Evolutionary conservation across 2,329 filamentous ascomycete genomes (phyloP).

Genomic region (Bertia moriformis): DNA sequence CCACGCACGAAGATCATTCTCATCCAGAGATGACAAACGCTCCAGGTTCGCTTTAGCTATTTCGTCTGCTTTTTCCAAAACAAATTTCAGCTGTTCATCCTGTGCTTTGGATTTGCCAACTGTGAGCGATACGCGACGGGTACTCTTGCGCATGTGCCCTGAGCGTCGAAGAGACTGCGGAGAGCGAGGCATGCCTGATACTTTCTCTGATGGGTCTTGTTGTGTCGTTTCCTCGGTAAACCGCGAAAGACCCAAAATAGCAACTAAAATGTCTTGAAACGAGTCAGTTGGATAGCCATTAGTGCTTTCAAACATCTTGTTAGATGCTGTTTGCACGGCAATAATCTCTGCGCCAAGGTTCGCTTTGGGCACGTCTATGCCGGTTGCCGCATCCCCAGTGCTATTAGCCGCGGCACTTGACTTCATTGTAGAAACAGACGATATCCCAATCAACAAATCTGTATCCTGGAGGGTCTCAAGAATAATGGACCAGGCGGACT

Average conservation of each 20-base stretch:
- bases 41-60: slow-evolving; percentile 61
- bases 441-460: slow-evolving; percentile 55
- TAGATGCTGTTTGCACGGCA: slow-evolving; percentile 77
- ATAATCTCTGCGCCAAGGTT: slow-evolving; percentile 71
- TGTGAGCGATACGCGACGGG: slow-evolving; percentile 12
- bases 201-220: slow-evolving; percentile 11
- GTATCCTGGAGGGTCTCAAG: slow-evolving; percentile 86
- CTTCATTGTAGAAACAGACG: slow-evolving; percentile 27
- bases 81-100: slow-evolving; percentile 50
- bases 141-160: slow-evolving; percentile 15
- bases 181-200: slow-evolving; percentile 14
- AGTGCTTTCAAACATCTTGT: slow-evolving; percentile 79
- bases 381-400: slow-evolving; percentile 28
- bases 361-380: slow-evolving; percentile 33
- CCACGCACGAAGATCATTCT: slow-evolving; percentile 65
- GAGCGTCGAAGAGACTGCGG: slow-evolving; percentile 19
- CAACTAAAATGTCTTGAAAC: slow-evolving; percentile 63
- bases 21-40: slow-evolving; percentile 49
- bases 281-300: slow-evolving; percentile 73
- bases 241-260: slow-evolving; percentile 51
- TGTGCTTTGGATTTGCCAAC: slow-evolving; percentile 14
- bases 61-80: slow-evolving; percentile 60
- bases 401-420: slow-evolving; percentile 19
- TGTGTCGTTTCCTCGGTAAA: slow-evolving; percentile 3
- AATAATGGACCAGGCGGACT: slow-evolving; percentile 70